Evolutionary conservation across 2,329 filamentous ascomycete species (phyloP), one percentile per base, ranked within the genome.

Genomic region (Paraphoma chrysanthemicola): DNA sequence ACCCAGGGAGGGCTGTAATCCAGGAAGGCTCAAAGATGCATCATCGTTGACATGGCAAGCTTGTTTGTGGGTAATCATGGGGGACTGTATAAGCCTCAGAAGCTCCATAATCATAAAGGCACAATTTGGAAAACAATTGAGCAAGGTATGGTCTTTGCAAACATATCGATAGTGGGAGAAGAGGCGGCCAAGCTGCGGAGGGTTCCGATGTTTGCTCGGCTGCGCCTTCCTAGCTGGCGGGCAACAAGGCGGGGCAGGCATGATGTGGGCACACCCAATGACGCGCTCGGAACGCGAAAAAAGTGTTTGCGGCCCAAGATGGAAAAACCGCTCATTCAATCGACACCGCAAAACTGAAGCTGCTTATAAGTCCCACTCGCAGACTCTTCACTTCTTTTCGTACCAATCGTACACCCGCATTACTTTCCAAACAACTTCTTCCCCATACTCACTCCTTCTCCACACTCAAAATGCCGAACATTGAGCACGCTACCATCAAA

Each of bases 401-500:
- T 50, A 51, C 58, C 48, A 63, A 42, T 46, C 49, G 30, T 18
- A 12, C 8, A 23, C 43, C 28, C 12, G n/a, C 14, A 44, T 46
- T 33, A 33, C 43, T 18, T 45, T 17, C 18, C 53, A 58, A n/a
- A 42, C 36, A 30, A 41, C 39, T 23, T 48, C 45, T 16, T 30
- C 54, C 14, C 17, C 41, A 23, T 6, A 17, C 48, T 18, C 57
- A 48, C 36, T 48, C 51, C 30, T 53, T 56, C 36, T 18, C 54
- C 38, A 29, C 42, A 48, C 33, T 48, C 39, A 86, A 73, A 72
- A 91, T 91, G 89, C 82, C 79, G 85, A 64, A 64, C 51, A 91
- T 91, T 79, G 85, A 84, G 67, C 89, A 92, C 84, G 86, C 88
- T 77, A 91, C 89, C 76, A 92, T 92, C 83, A 86, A 91, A 82